phyloP scores from a whole-genome alignment of 495 filamentous ascomycete species.

The Rusavskia elegans region DNA sequence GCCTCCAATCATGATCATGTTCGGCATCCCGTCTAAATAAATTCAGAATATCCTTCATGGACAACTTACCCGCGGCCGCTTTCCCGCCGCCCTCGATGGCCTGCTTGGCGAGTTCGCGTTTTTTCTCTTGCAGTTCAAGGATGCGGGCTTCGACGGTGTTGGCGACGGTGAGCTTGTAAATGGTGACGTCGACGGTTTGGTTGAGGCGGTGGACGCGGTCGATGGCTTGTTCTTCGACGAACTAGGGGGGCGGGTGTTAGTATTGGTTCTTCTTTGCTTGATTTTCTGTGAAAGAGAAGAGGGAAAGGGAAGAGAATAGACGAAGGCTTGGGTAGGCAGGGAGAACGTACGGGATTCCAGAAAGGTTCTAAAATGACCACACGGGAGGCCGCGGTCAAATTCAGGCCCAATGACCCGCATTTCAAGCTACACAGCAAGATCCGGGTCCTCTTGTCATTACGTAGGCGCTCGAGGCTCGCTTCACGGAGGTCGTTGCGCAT shows the following conservation, averaged over 20 bases:
- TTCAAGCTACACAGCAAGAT: conserved; percentile 84
- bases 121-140: conserved; percentile 79
- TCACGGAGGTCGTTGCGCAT: conserved; percentile 93
- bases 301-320: neutral
- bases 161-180: conserved; percentile 81
- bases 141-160: conserved; percentile 85
- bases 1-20: conserved; percentile 4
- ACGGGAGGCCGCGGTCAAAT: conserved; percentile 81
- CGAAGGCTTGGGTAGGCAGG: neutral
- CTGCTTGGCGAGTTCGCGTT: conserved; percentile 69
- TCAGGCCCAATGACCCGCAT: conserved; percentile 83
- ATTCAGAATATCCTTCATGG: conserved; percentile 82
- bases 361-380: conserved; percentile 95
- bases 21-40: conserved; percentile 73
- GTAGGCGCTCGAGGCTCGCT: conserved; percentile 58
- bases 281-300: neutral
- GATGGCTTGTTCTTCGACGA: conserved; percentile 97
- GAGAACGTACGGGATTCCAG: conserved; percentile 71
- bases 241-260: conserved; percentile 24
- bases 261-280: neutral
- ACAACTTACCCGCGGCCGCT: conserved; percentile 57
- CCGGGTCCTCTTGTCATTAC: conserved; percentile 54
- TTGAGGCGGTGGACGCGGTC: conserved; percentile 94
- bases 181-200: conserved; percentile 81
- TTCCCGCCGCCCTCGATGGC: conserved; percentile 58